Evolutionary conservation across 176 grass and related monocot species (phyloP), one percentile per base, ranked within the genome.

Genomic region (Avena eriantha): DNA sequence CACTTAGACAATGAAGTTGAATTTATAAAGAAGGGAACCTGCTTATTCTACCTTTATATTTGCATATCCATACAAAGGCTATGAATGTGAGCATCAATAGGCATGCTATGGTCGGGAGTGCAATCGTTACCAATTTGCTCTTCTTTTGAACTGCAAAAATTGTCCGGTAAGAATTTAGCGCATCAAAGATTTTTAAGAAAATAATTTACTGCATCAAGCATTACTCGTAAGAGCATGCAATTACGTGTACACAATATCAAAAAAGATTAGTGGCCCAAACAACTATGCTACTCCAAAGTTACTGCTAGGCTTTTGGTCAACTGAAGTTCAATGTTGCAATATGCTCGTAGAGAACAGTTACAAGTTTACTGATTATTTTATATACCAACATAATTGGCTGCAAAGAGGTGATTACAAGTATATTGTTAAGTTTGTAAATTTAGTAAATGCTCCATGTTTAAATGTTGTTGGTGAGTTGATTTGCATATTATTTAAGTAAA

Each of bases 71-170:
- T 21, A 56, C 16, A 31, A 79, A 35, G 10, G 9, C 17, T 58
- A 79, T 24, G 34, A 1, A 58, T 45, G 35, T 43, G 34, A 79
- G 77, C 45, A 60, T 39, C 55, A 79, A 4, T 19, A 61, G 9
- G 10, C 55, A 22, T 43, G 35, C 77, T 41, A 60, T 3, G 12
- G 22, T 43, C 7, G 77, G 55, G 12, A 79, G 10, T 41, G 41
- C 2, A 79, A 61, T 79, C 35, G 60, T 79, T 22, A 60, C 3
- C 29, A 23, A 21, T 13, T 46, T 45, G 5, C 19, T 41, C 22
- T 79, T 78, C 26, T 34, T 79, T 35, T 14, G 29, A 61, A 21
- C 77, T 79, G 19, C 51, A 57, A 79, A 39, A 58, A 21, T 16
- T 41, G 21, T 35, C 9, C 10, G 19, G 36, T 34, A 45, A 24